Evolutionary conservation across 352 stramenopile genomes (phyloP), one percentile per base, ranked within the genome.

Genomic region (Pythium volutum): DNA sequence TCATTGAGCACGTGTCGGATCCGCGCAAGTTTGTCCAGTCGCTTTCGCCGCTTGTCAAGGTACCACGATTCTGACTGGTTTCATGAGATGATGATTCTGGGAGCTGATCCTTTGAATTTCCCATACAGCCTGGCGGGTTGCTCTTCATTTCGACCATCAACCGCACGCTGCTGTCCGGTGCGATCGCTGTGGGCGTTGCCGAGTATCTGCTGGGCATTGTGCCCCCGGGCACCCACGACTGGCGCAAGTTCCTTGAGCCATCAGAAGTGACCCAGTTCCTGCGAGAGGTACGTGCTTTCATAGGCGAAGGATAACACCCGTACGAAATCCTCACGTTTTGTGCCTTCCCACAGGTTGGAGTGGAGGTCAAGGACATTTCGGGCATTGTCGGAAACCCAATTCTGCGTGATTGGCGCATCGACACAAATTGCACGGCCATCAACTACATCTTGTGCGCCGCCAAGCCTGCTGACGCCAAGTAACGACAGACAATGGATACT

Each of bases 61-160:
- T 92, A 45, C 55, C 60, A 36, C 31, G 31, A 11, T 4, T 15
- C 14, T 11, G 31, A 36, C 2, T 36, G 31, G 31, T 36, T 5
- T 36, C 8, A 11, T 36, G 31, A 11, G 8, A 36, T 36, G 10
- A 11, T 4, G 31, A 11, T 36, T 11, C 8, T 36, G 31, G 31
- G 3, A 55, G n/a, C 6, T 45, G 26, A n/a, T 31, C 58, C 1
- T n/a, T 67, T 2, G 8, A 4, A 26, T n/a, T 29, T 41, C 7
- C 15, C 59, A 1, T 9, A 38, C 36, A 90, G 80, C 81, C 82
- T 12, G 84, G 82, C 27, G 86, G 86, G 6, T 29, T 95, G 52
- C 55, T 95, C 14, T 95, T 95, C 64, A 55, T 95, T 55, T 95
- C 86, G 61, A 89, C 86, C 36, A 92, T 95, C 65, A 95, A 93